Evolutionary conservation across 805 yeast genomes (phyloP).

Genomic region (Priceomyces haplophilus): DNA sequence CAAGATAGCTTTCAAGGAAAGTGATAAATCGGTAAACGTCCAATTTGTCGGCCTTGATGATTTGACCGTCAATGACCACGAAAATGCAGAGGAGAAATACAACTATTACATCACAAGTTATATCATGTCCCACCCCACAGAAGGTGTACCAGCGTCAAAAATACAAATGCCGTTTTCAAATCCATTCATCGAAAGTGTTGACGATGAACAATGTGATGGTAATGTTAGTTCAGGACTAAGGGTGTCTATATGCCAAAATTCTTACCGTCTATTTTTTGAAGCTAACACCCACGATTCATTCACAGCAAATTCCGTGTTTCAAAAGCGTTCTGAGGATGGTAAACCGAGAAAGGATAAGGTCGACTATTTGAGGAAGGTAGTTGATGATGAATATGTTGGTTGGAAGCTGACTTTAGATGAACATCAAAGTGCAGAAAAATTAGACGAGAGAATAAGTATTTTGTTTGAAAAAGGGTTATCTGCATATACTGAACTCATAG

Average conservation of each 20-base stretch:
- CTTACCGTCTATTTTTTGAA: constrained; percentile 80
- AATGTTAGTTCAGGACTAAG: constrained; percentile 65
- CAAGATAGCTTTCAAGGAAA: constrained; percentile 69
- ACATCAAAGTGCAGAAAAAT: constrained; percentile 30
- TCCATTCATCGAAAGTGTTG: constrained; percentile 51
- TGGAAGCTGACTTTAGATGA: constrained; percentile 49
- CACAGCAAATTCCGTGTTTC: constrained; percentile 55
- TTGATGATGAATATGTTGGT: constrained; percentile 52
- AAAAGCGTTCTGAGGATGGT: constrained; percentile 28
- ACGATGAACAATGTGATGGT: constrained; percentile 59
- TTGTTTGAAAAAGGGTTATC: constrained; percentile 42
- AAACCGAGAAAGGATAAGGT: constrained; percentile 28
- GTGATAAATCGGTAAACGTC: constrained; percentile 53
- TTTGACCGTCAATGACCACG: constrained; percentile 67
- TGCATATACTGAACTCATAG: constrained; percentile 17
- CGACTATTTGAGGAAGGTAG: constrained; percentile 31
- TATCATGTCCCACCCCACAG: constrained; percentile 94
- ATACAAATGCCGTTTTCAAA: constrained; percentile 78
- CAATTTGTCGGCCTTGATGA: constrained; percentile 88
- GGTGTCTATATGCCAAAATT: constrained; percentile 74
- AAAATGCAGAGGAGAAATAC: constrained; percentile 79
- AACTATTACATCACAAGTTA: constrained; percentile 91
- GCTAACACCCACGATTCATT: constrained; percentile 76
- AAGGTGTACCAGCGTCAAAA: constrained; percentile 80
- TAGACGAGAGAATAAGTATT: constrained; percentile 28